Evolutionary conservation across 2,329 filamentous ascomycete genomes (phyloP).

Genomic region (Samsoniella hepiali): DNA sequence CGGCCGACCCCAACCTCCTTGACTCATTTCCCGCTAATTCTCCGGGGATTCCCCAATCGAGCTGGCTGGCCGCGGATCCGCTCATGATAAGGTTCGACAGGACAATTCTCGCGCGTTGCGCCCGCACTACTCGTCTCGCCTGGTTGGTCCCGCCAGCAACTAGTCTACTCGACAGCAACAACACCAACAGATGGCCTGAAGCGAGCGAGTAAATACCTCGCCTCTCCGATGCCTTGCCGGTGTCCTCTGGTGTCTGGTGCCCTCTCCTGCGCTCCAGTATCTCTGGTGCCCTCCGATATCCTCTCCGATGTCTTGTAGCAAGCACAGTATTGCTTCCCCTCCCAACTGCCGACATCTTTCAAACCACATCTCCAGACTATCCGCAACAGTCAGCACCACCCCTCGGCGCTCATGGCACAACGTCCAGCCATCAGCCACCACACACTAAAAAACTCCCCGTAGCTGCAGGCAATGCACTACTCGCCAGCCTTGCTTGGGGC

Average conservation of each 20-base stretch:
- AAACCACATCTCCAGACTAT: background rate
- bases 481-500: background rate
- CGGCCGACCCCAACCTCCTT: background rate
- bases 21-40: background rate
- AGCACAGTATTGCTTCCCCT: background rate
- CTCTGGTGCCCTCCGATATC: no score
- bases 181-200: background rate
- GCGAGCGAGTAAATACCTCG: background rate
- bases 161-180: no score
- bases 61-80: constrained; percentile 13
- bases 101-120: no score
- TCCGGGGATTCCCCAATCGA: background rate
- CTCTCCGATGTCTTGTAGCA: no score
- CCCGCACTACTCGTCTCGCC: background rate
- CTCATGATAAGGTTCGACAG: constrained; percentile 2
- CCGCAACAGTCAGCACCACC: background rate
- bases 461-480: constrained; percentile 5
- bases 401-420: constrained; percentile 2
- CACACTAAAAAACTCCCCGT: constrained; percentile 3
- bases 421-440: background rate
- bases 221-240: no score
- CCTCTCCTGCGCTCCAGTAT: no score
- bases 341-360: background rate
- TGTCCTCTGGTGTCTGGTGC: no score
- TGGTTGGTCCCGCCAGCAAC: background rate